Evolutionary conservation across 2,329 filamentous ascomycete genomes (phyloP).

Genomic region (Juglanconis sp.): DNA sequence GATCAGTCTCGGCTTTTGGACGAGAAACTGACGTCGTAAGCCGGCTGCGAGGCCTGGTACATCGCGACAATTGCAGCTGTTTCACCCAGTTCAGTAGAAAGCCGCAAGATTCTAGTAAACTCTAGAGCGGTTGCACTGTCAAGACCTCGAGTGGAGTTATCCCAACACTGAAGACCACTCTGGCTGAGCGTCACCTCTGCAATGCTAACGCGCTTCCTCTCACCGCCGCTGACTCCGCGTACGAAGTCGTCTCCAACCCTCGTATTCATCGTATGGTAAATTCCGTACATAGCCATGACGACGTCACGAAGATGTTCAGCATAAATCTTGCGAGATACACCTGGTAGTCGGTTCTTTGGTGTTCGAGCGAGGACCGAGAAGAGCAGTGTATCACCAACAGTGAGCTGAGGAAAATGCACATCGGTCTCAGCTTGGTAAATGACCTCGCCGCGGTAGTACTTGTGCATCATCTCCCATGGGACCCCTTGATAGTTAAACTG

Average conservation of each 20-base stretch:
- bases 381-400: conserved; percentile 68
- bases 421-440: conserved; percentile 76
- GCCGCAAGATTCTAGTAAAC: conserved; percentile 65
- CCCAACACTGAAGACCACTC: conserved; percentile 60
- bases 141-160: conserved; percentile 62
- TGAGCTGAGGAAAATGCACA: conserved; percentile 74
- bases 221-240: conserved; percentile 1
- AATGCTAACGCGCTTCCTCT: conserved; percentile 47
- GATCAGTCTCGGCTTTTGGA: too few species aligned
- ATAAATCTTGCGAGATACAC: conserved; percentile 59
- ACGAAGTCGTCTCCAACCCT: conserved; percentile 4
- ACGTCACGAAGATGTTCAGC: conserved; percentile 61
- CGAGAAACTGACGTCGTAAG: conserved; percentile 52
- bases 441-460: conserved; percentile 62
- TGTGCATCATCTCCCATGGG: conserved; percentile 49
- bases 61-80: conserved; percentile 65
- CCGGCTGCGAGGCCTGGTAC: conserved; percentile 68
- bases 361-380: conserved; percentile 70
- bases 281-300: conserved; percentile 68
- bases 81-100: conserved; percentile 61
- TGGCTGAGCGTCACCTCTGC: conserved; percentile 71
- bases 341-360: conserved; percentile 61
- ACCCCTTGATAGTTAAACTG: conserved; percentile 62
- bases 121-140: conserved; percentile 72
- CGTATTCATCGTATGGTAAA: conserved; percentile 37